Evolutionary conservation across 176 grass and related monocot species (phyloP).

Genomic region (Triticum aestivum): DNA sequence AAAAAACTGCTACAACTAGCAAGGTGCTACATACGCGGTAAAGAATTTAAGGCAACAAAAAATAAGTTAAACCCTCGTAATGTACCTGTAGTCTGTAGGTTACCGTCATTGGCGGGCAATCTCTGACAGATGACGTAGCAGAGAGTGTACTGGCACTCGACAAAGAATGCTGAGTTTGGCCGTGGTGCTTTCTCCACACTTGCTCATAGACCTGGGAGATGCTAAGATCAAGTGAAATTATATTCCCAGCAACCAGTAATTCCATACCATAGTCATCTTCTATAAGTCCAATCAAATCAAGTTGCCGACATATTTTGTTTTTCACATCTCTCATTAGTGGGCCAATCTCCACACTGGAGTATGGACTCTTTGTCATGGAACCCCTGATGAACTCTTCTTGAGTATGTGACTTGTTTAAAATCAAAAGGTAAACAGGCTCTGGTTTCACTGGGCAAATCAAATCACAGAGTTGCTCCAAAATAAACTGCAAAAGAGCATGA

Average conservation of each 20-base stretch:
- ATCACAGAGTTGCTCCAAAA: constrained; percentile 98
- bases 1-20: neutral
- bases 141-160: constrained; percentile 40
- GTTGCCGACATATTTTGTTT: constrained; percentile 98
- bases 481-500: constrained; percentile 67
- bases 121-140: constrained; percentile 61
- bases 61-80: neutral
- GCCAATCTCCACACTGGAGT: constrained; percentile 86
- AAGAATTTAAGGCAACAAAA: constrained; percentile 12
- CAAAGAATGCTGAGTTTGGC: constrained; percentile 64
- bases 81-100: constrained; percentile 93
- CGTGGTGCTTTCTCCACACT: constrained; percentile 91
- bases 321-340: constrained; percentile 97
- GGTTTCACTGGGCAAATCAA: constrained; percentile 94
- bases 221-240: constrained; percentile 99
- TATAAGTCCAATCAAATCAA: constrained; percentile 88
- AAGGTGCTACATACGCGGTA: neutral
- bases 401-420: constrained; percentile 95
- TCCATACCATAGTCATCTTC: constrained; percentile 99
- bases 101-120: constrained; percentile 93
- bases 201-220: constrained; percentile 93
- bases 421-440: constrained; percentile 84
- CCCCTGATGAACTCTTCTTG: constrained; percentile 99
- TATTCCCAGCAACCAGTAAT: constrained; percentile 90
- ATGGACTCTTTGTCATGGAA: constrained; percentile 95